These are phyloP conservation scores for Voacanga thouarsii DNA, from an alignment of 257 asterid genomes.

Conservation along the genomic window DNA sequence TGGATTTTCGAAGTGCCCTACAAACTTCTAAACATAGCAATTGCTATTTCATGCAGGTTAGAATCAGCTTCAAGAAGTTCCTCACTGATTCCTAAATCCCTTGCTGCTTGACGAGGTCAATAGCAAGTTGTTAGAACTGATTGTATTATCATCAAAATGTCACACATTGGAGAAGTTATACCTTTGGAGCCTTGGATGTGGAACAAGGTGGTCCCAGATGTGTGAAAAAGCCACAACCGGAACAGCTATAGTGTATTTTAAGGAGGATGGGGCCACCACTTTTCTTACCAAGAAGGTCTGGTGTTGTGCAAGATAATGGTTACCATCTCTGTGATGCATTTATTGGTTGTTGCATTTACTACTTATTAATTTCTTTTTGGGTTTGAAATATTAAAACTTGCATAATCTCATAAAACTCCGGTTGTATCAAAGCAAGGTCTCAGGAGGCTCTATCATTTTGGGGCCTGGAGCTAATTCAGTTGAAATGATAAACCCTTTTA, in stretches of 20 bases:
- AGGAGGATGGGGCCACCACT: not conserved
- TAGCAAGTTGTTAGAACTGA: conserved; percentile 9
- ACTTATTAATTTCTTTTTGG: too few relatives aligned
- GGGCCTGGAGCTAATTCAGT: conserved; percentile 94
- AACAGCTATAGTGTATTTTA: not conserved
- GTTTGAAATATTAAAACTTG: conserved; percentile 32
- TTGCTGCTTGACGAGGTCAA: conserved; percentile 29
- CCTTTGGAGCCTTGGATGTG: not conserved
- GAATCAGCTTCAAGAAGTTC: conserved; percentile 20
- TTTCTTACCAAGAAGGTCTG: not conserved
- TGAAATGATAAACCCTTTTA: conserved; percentile 75
- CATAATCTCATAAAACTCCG: conserved; percentile 65
- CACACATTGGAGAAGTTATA: not conserved
- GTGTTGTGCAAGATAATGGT: not conserved
- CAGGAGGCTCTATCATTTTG: conserved; percentile 79
- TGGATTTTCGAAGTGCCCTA: not conserved
- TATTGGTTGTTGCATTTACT: not conserved
- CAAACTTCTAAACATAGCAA: not conserved
- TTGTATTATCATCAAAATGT: not conserved
- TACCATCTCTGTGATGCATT: not conserved
- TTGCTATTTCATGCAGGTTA: conserved; percentile 19
- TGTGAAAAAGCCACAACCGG: not conserved
- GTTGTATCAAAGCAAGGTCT: conserved; percentile 96
- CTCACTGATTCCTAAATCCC: conserved; percentile 20
- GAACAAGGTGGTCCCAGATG: too few relatives aligned